Base-by-base conservation (phyloP, 805 yeast genomes). In the Spencermartinsiella europaea region DNA sequence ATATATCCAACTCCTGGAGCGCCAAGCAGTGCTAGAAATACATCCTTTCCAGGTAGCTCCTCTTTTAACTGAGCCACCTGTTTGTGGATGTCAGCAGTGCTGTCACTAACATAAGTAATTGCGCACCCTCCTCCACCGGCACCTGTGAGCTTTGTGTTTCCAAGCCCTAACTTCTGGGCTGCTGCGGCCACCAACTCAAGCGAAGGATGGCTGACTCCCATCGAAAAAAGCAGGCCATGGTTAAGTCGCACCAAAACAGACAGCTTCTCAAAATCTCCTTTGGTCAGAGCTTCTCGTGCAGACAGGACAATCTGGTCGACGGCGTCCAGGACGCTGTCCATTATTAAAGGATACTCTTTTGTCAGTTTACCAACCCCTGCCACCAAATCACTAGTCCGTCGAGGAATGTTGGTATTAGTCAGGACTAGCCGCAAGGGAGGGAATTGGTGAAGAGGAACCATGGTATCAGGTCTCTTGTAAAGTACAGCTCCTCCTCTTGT, bases 101-200 rank as follows among this genome's bases (percentile, higher is more conserved):
- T 70, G n/a, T 14, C 14, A 20, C 21, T 15, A 7, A 90, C 71
- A 34, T 93, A 67, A 0, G 98, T 93, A 46, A 93, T 83, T 8
- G 98, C 95, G 71, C 99, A 93, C 1, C 99, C 99, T 42, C 99
- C 99, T 17, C 99, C 99, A 31, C 99, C 99, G 0, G 99, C 99
- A 36, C 99, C 99, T 0, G 99, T 93, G 45, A 93, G 74, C 64
- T 93, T 93, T 0, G 99, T 91, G 48, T 84, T 80, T 5, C 99
- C 99, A 15, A 93, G 64, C 3, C 70, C 62, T 47, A 78, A 57
- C 42, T 72, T 74, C 59, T 85, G 90, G 20, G 87, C 75, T n/a
- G 79, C 68, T 17, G 77, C 66, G 58, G 80, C 83, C 22, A 91
- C 79, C 42, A 73, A 70, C 62, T 93, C 99, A 48, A 93, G 71